Evolutionary conservation across 2,329 filamentous ascomycete genomes (phyloP).

Genomic region (Neonectria hederae): DNA sequence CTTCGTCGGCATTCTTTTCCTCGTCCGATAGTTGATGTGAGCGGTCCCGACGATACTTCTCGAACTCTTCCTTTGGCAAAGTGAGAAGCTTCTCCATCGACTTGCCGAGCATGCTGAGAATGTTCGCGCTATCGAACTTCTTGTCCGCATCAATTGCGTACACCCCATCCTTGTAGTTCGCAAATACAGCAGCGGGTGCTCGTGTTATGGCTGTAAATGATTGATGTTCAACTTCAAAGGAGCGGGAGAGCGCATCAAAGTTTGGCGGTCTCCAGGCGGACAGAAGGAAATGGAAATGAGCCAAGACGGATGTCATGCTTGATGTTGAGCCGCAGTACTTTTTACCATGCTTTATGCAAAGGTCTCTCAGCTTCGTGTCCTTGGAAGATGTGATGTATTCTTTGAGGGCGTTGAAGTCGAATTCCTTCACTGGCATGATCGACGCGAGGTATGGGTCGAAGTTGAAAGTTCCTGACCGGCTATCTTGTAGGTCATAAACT

Average conservation of each 20-base stretch:
- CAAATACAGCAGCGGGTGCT: conserved; percentile 81
- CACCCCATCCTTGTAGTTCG: conserved; percentile 82
- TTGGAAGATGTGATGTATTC: conserved; percentile 92
- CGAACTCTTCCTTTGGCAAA: conserved; percentile 81
- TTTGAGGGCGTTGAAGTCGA: conserved; percentile 88
- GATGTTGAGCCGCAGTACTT: conserved; percentile 96
- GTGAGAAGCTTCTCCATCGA: conserved; percentile 97
- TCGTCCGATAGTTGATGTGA: conserved; percentile 76
- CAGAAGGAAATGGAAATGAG: conserved; percentile 92
- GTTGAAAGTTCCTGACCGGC: conserved; percentile 88
- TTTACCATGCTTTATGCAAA: conserved; percentile 72
- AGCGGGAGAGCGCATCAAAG: conserved; percentile 70
- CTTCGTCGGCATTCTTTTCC: conserved; percentile 76
- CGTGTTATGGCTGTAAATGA: conserved; percentile 78
- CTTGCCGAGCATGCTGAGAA: conserved; percentile 91
- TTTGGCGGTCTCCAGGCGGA: conserved; percentile 84
- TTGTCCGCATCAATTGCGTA: conserved; percentile 98
- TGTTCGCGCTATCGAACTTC: conserved; percentile 83
- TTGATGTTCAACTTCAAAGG: conserved; percentile 68
- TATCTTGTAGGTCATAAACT: conserved; percentile 91
- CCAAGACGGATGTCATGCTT: conserved; percentile 88
- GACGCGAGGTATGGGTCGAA: conserved; percentile 94
- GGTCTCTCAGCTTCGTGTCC: conserved; percentile 74
- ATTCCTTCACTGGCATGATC: conserved; percentile 93
- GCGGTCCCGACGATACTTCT: conserved; percentile 78